A percentile compares a stretch with the other conserved stretches of the same genome.
These are phyloP conservation scores for Sonneratia caseolaris DNA, from an alignment of 345 rosid species.

Conservation along the genomic window DNA sequence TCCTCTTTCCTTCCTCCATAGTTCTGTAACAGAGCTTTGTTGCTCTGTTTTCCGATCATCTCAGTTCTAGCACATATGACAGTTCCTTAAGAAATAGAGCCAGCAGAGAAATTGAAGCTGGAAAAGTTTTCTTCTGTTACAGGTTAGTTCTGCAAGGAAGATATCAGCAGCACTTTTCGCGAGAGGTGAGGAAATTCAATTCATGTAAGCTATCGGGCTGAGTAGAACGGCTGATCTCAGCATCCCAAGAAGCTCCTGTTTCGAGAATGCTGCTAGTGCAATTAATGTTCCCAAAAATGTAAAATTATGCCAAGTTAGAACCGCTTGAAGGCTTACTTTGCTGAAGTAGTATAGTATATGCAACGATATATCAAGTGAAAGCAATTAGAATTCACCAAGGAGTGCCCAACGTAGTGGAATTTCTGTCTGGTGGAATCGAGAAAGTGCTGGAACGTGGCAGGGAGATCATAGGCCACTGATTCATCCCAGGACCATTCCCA, in stretches of 20 bases:
- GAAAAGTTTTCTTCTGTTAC: not conserved
- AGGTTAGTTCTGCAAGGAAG: constrained; percentile 23
- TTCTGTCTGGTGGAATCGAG: constrained; percentile 24
- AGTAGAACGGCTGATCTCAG: constrained; percentile 33
- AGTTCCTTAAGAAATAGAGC: not conserved
- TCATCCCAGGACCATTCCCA: constrained; percentile 44
- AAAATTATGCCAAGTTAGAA: not conserved
- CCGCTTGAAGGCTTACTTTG: not conserved
- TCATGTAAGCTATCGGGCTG: constrained; percentile 33
- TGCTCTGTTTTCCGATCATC: too few relatives aligned
- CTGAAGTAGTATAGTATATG: not conserved
- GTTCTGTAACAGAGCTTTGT: too few relatives aligned
- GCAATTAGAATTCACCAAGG: constrained; percentile 17
- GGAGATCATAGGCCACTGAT: constrained; percentile 20
- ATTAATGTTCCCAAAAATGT: constrained; percentile 31
- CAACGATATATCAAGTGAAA: not conserved
- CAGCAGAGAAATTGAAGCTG: not conserved
- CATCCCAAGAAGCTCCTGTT: constrained; percentile 16
- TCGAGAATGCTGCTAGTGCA: constrained; percentile 33
- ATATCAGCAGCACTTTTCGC: constrained; percentile 19
- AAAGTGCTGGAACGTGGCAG: constrained; percentile 18
- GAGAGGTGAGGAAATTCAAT: constrained; percentile 19
- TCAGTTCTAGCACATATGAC: too few relatives aligned
- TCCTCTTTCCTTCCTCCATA: too few relatives aligned
- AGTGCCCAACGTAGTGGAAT: constrained; percentile 29